Conservation (phyloP, 805 yeast genomes). For the Kazachstania bromeliacearum region DNA sequence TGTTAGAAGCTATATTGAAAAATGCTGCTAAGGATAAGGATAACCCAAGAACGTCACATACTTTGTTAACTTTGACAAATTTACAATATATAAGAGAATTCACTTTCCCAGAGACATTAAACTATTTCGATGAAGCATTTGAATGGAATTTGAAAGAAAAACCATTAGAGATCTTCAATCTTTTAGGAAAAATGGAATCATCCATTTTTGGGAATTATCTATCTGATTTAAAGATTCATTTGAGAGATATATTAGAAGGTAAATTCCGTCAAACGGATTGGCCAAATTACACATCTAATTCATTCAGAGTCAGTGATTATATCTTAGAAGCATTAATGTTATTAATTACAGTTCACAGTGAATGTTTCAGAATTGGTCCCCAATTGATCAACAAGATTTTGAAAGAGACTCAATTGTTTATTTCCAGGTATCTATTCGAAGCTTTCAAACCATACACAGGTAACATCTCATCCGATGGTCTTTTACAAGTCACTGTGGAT, state of each 20-base stretch:
- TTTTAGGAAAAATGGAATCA: slow-evolving; percentile 40
- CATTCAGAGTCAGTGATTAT: slow-evolving; percentile 37
- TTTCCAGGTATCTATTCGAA: slow-evolving; percentile 31
- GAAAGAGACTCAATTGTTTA: slow-evolving; percentile 34
- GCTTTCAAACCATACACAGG: slow-evolving; percentile 36
- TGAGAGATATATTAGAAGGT: slow-evolving; percentile 36
- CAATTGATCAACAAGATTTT: slow-evolving; percentile 37
- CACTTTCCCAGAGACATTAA: slow-evolving; percentile 41
- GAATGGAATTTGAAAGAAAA: slow-evolving; percentile 36
- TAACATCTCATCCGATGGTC: slow-evolving; percentile 37
- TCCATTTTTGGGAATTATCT: slow-evolving; percentile 47
- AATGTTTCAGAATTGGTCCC: slow-evolving; percentile 40
- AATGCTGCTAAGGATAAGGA: slow-evolving; percentile 35
- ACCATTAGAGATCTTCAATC: slow-evolving; percentile 36
- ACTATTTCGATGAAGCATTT: slow-evolving; percentile 42
- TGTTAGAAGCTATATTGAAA: slow-evolving; percentile 35
- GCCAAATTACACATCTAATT: slow-evolving; percentile 30
- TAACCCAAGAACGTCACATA: slow-evolving; percentile 34
- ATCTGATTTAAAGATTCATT: slow-evolving; percentile 36
- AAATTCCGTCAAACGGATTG: slow-evolving; percentile 34
- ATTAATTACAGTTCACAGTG: slow-evolving; percentile 43
- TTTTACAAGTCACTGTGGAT: slow-evolving; percentile 45
- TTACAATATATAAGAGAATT: slow-evolving; percentile 38
- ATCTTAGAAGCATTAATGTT: slow-evolving; percentile 41
- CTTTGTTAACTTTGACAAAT: slow-evolving; percentile 46